A percentile compares a stretch with the other conserved stretches of the same genome.
Conservation (phyloP, 2,329 filamentous ascomycete genomes). For the Alternaria incomplexa region DNA sequence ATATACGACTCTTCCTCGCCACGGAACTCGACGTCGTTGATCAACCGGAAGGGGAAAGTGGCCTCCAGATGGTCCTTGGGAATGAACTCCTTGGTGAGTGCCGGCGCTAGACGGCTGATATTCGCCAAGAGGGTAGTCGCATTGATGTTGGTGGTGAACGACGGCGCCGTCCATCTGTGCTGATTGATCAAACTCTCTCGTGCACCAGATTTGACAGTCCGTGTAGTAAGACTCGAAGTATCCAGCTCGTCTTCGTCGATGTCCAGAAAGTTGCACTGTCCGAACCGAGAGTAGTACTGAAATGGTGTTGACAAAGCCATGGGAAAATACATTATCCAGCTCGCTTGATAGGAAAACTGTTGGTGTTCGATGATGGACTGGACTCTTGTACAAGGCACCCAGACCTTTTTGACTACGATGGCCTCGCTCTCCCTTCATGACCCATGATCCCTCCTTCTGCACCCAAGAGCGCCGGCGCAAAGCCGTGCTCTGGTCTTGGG, state of each 20-base stretch:
- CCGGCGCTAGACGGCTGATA: constrained; percentile 35
- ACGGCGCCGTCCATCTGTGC: constrained; percentile 9
- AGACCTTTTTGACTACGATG: constrained; percentile 12
- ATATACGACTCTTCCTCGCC: constrained; percentile 49
- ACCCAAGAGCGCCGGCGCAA: constrained; percentile 21
- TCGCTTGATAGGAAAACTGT: not conserved
- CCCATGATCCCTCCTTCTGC: constrained; percentile 6
- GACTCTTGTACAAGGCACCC: constrained; percentile 11
- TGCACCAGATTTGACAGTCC: constrained; percentile 26
- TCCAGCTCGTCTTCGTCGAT: constrained; percentile 42
- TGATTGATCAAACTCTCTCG: constrained; percentile 26
- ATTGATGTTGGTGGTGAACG: constrained; percentile 18
- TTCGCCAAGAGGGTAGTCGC: constrained; percentile 32
- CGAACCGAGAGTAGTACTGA: constrained; percentile 24
- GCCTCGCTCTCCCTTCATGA: constrained; percentile 3
- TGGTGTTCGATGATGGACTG: not conserved
- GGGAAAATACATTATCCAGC: constrained; percentile 19
- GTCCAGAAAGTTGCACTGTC: constrained; percentile 38
- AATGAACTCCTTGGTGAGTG: constrained; percentile 40
- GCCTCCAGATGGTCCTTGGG: constrained; percentile 26
- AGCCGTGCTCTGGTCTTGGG: constrained; percentile 20
- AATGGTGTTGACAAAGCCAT: constrained; percentile 21
- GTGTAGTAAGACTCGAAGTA: constrained; percentile 32
- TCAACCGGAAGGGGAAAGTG: constrained; percentile 47
- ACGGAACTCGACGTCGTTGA: constrained; percentile 41